These are phyloP conservation scores for Penicillium coprophilum DNA, from an alignment of 495 filamentous ascomycete species.

Conservation along the genomic window DNA sequence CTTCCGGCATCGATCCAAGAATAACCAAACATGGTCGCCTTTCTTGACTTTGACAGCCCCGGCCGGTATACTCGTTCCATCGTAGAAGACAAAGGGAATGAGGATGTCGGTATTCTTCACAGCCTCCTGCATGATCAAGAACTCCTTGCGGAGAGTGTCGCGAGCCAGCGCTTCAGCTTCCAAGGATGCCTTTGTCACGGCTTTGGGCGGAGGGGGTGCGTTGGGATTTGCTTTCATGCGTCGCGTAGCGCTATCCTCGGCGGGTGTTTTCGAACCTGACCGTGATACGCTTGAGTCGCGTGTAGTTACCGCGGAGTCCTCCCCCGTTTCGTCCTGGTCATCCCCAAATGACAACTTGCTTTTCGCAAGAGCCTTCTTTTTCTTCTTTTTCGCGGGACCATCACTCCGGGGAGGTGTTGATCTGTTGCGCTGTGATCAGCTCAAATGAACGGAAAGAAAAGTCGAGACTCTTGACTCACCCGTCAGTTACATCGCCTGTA, in stretches of 20 bases:
- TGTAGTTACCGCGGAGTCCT: constrained; percentile 35
- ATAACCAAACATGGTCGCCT: constrained; percentile 86
- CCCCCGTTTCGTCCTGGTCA: constrained; percentile 51
- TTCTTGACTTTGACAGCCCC: constrained; percentile 85
- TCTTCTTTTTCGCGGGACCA: constrained; percentile 61
- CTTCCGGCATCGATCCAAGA: constrained; percentile 86
- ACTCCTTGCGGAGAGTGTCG: constrained; percentile 82
- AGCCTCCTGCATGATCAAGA: constrained; percentile 75
- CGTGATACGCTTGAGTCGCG: constrained; percentile 38
- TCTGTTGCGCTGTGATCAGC: constrained; percentile 46
- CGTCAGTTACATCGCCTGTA: constrained; percentile 52
- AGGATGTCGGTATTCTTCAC: constrained; percentile 87
- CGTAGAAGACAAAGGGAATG: constrained; percentile 97
- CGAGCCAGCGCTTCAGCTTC: constrained; percentile 77
- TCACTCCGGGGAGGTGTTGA: constrained; percentile 43
- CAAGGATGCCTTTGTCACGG: constrained; percentile 81
- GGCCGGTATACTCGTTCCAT: constrained; percentile 91
- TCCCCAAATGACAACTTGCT: constrained; percentile 70
- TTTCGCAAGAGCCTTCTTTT: constrained; percentile 60
- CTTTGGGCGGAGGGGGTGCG: constrained; percentile 68
- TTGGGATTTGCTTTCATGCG: constrained; percentile 67
- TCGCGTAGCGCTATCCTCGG: constrained; percentile 42
- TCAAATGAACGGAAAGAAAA: constrained; percentile 5
- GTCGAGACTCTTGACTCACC: constrained; percentile 41
- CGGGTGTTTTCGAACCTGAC: constrained; percentile 40